A percentile compares a stretch with the other conserved stretches of the same genome.
phyloP scores from a whole-genome alignment of 768 basidiomycete species.

The Lentinula raphanica region DNA sequence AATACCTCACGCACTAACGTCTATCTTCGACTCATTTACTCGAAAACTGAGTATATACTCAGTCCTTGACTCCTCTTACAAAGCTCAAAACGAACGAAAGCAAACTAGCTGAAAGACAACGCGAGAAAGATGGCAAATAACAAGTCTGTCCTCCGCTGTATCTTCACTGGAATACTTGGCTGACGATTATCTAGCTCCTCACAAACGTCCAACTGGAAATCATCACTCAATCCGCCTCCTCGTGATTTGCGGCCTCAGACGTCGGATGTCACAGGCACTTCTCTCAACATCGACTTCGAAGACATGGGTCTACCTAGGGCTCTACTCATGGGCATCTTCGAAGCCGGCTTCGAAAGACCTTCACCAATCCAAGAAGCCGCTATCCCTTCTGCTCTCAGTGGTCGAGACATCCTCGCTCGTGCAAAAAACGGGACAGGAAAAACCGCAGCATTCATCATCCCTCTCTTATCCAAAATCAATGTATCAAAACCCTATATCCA shows the following conservation, averaged over 20 bases:
- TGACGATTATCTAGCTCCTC: not conserved
- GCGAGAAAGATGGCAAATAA: not conserved
- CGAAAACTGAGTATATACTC: not conserved
- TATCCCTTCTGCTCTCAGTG: conserved; percentile 89
- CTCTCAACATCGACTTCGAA: conserved; percentile 90
- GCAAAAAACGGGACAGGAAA: conserved; percentile 98
- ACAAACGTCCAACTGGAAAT: conserved; percentile 50
- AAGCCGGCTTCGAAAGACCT: conserved; percentile 94
- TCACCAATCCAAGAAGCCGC: conserved; percentile 99
- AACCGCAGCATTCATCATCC: conserved; percentile 98
- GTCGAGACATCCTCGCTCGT: conserved; percentile 90
- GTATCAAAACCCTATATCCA: conserved; percentile 83
- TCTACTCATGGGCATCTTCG: conserved; percentile 98
- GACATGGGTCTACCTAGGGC: conserved; percentile 90
- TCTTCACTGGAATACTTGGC: not conserved
- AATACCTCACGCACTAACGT: not conserved
- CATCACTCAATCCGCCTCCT: conserved; percentile 75
- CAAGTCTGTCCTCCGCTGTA: not conserved
- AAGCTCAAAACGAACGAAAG: not conserved
- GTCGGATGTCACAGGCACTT: conserved; percentile 88
- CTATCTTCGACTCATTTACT: not conserved
- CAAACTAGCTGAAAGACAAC: not conserved
- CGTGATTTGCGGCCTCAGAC: conserved; percentile 95
- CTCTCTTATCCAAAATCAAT: conserved; percentile 91
- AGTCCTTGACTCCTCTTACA: not conserved